Base-by-base conservation (phyloP, 2,329 filamentous ascomycete species). In the Pseudogymnoascus destructans region DNA sequence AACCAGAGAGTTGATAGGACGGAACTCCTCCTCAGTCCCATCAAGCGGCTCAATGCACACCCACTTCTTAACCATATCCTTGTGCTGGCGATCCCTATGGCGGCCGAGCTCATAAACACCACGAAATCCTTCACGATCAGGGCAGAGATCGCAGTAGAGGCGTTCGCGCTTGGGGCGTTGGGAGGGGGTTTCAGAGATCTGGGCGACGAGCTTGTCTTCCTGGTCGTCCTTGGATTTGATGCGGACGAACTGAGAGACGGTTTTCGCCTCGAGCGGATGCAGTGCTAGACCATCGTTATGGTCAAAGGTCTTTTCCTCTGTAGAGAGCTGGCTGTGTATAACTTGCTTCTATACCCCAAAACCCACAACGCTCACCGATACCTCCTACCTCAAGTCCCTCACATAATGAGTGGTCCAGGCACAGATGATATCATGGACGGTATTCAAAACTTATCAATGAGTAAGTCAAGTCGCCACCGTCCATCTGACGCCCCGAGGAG, bases 31-130 rank as follows among this genome's bases (percentile, higher is more conserved):
- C 15, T 65, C 62, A 2, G 74, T 66, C 6, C 75, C 75, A 13
- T 65, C 67, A 0, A 66, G 64, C 1, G 82, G 80, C 62, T 84
- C 78, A 27, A 78, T 72, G 64, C 81, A 84, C 23, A 82, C 72
- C 65, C 73, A 85, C 64, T 81, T 82, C 68, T 74, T 80, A 55
- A 81, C 75, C 3, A 71, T 63, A 9, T 61, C 64, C 59, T 75
- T 74, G 70, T 97, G 92, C 63, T 88, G 78, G 55, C 83, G 79
- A 58, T 80, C 77, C 60, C 75, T 74, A 69, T 91, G 87, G 59
- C 87, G 78, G 58, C 85, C 77, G 55, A 90, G 76, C 70, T 96
- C 91, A 70, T 95, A 91, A 59, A 95, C 89, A 59, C 91, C 91
- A 49, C 91, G 85, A 70, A 95, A 96, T 3, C 91, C 90, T 61